Conservation (phyloP, 306 rosid genomes). For the Alnus glutinosa region DNA sequence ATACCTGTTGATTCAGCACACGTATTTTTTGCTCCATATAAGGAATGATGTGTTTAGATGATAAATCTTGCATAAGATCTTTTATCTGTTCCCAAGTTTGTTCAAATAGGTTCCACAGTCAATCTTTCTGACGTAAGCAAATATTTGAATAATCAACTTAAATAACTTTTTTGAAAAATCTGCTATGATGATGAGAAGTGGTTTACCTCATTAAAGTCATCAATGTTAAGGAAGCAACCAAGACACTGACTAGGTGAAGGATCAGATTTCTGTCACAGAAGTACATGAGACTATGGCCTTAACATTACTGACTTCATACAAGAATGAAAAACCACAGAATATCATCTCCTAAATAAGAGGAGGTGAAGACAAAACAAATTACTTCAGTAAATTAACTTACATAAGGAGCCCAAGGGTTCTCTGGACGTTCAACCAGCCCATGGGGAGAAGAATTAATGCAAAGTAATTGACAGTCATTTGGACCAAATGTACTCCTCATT, state of each 20-base stretch:
- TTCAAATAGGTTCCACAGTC: slow-evolving; percentile 41
- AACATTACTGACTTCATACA: slow-evolving; percentile 31
- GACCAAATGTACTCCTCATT: slow-evolving; percentile 81
- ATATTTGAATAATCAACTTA: slow-evolving; percentile 22
- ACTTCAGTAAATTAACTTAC: slow-evolving; percentile 52
- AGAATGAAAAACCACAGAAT: slow-evolving; percentile 14
- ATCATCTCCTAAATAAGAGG: neutral
- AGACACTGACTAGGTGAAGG: slow-evolving; percentile 50
- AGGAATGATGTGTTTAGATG: slow-evolving; percentile 88
- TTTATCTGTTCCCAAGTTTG: slow-evolving; percentile 62
- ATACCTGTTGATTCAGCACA: slow-evolving; percentile 87
- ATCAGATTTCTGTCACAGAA: slow-evolving; percentile 62
- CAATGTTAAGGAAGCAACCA: slow-evolving; percentile 74
- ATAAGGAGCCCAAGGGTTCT: slow-evolving; percentile 73
- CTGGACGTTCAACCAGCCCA: slow-evolving; percentile 58
- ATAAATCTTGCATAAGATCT: slow-evolving; percentile 82
- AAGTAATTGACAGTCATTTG: slow-evolving; percentile 69
- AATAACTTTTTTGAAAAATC: slow-evolving; percentile 23
- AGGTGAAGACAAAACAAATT: slow-evolving; percentile 7
- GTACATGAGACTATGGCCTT: slow-evolving; percentile 37
- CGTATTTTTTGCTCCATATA: slow-evolving; percentile 95
- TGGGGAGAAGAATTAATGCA: slow-evolving; percentile 79
- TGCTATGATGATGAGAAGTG: slow-evolving; percentile 24
- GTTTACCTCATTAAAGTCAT: slow-evolving; percentile 70
- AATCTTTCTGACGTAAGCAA: slow-evolving; percentile 37